Conservation (phyloP, 345 rosid species). For the Linum trigynum region DNA sequence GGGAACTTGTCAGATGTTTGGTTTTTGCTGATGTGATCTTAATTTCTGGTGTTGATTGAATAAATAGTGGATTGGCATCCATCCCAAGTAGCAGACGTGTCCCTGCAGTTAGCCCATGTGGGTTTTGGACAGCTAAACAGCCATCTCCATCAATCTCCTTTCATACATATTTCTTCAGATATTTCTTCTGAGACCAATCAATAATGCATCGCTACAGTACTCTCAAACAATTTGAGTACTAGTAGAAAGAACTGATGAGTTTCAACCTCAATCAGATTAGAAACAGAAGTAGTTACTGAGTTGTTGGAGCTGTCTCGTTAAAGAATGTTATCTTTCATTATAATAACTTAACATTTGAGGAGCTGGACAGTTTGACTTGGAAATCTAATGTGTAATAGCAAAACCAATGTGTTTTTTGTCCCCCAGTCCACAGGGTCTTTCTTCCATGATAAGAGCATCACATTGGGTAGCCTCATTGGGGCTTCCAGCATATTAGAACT, state of each 20-base stretch:
- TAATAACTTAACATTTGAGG: not conserved
- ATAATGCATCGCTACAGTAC: not conserved
- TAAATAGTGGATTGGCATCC: not conserved
- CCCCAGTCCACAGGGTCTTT: conserved; percentile 57
- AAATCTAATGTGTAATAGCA: not conserved
- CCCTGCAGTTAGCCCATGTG: not conserved
- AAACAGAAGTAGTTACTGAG: not conserved
- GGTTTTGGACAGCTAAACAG: not conserved
- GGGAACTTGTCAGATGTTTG: not conserved
- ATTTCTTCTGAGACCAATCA: not conserved
- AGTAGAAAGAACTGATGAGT: not conserved
- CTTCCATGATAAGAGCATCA: conserved; percentile 57
- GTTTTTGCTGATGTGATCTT: not conserved
- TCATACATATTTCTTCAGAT: not conserved
- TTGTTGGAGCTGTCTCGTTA: not conserved
- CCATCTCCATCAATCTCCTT: not conserved
- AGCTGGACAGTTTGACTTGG: not conserved
- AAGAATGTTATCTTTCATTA: not conserved
- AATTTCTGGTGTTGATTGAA: no score
- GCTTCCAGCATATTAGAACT: conserved; percentile 41
- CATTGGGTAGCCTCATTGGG: conserved; percentile 60
- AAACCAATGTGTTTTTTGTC: conserved; percentile 9
- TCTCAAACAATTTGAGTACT: not conserved
- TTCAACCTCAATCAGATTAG: not conserved
- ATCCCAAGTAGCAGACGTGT: no score